These are phyloP conservation scores for Fraxinus sp. DNA, from an alignment of 305 asterid genomes.

Conservation along the genomic window DNA sequence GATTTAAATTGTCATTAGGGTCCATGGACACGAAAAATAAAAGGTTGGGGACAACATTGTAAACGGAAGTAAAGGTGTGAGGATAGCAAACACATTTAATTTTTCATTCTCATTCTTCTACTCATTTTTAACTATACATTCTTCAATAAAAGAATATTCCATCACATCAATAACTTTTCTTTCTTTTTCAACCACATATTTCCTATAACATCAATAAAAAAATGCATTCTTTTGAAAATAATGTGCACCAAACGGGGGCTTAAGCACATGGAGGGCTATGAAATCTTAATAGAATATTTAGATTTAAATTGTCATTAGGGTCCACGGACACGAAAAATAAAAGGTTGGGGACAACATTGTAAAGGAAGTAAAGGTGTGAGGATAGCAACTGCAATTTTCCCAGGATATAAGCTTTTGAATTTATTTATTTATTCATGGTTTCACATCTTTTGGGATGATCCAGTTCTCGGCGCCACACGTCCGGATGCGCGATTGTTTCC, in stretches of 20 bases:
- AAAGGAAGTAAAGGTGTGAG: not conserved
- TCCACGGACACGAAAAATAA: not conserved
- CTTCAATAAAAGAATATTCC: too few relatives aligned
- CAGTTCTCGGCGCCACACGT: not conserved
- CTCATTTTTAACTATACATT: too few relatives aligned
- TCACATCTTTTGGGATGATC: not conserved
- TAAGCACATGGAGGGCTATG: not conserved
- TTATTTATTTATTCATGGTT: not conserved
- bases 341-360: not conserved
- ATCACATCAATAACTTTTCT: too few relatives aligned
- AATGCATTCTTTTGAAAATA: too few relatives aligned
- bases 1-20: not conserved
- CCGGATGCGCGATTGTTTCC: too few relatives aligned
- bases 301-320: not conserved
- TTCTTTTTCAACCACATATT: too few relatives aligned
- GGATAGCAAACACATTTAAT: too few relatives aligned
- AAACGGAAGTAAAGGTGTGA: not conserved
- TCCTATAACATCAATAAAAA: too few relatives aligned
- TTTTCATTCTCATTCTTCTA: too few relatives aligned
- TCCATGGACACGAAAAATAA: not conserved
- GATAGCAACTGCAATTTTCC: not conserved
- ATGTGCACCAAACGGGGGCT: too few relatives aligned
- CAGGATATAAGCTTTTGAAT: not conserved
- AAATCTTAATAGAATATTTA: not conserved
- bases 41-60: not conserved